These are phyloP conservation scores for Ormosia emarginata DNA, from an alignment of 306 rosid species.

Conservation along the genomic window DNA sequence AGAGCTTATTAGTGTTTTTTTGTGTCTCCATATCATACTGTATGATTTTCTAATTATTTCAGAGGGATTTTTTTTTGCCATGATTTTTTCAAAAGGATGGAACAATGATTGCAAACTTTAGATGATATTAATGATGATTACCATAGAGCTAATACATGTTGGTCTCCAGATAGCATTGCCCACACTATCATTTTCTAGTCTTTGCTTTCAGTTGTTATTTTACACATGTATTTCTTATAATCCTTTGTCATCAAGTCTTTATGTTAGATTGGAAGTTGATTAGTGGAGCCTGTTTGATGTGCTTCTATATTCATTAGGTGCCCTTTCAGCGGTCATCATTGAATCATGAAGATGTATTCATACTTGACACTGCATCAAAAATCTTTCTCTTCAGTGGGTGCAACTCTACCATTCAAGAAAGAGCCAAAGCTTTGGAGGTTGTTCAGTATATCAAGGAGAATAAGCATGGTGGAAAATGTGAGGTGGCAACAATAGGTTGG, in stretches of 20 bases:
- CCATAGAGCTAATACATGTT: too few relatives aligned
- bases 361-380: constrained; percentile 90
- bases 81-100: constrained; percentile 2
- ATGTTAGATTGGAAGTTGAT: constrained; percentile 12
- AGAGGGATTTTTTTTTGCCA: not conserved
- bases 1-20: not conserved
- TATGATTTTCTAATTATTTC: not conserved
- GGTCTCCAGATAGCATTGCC: too few relatives aligned
- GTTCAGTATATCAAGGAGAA: constrained; percentile 84
- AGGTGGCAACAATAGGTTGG: constrained; percentile 89
- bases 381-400: constrained; percentile 90
- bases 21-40: not conserved
- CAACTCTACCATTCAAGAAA: constrained; percentile 89
- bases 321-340: constrained; percentile 83
- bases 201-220: constrained; percentile 1
- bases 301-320: constrained; percentile 48
- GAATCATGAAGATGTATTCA: constrained; percentile 85
- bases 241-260: not conserved
- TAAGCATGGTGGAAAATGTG: constrained; percentile 74
- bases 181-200: too few relatives aligned
- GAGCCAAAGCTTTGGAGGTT: constrained; percentile 96
- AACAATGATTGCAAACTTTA: too few relatives aligned
- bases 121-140: too few relatives aligned
- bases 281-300: constrained; percentile 15
- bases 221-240: not conserved